Evolutionary conservation across 1,139 yeast species (phyloP).

Genomic region (Taphrina pruni): DNA sequence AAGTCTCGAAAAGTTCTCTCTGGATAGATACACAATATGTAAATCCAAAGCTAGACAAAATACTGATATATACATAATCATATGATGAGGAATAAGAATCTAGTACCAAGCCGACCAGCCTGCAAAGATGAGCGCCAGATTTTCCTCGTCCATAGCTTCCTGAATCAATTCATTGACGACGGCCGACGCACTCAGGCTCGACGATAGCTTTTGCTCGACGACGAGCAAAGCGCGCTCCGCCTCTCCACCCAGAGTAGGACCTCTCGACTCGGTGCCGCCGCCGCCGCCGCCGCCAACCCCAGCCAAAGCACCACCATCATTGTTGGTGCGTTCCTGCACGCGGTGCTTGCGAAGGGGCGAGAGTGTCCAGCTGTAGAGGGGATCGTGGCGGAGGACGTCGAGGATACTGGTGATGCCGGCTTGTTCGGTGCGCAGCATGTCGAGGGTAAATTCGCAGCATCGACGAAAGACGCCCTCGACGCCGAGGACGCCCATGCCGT

Average conservation of each 20-base stretch:
- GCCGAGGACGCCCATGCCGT: slow-evolving; percentile 88
- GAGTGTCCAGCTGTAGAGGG: slow-evolving; percentile 57
- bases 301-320: not conserved
- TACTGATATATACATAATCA: not conserved
- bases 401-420: slow-evolving; percentile 79
- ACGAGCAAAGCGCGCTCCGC: slow-evolving; percentile 78
- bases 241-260: slow-evolving; percentile 60
- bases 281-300: not conserved
- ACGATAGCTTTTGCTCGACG: slow-evolving; percentile 75
- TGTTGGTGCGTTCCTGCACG: slow-evolving; percentile 55
- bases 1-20: too few species aligned
- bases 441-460: slow-evolving; percentile 75
- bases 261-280: not conserved
- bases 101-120: slow-evolving; percentile 66
- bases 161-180: slow-evolving; percentile 78
- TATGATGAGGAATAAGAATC: not conserved
- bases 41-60: not conserved
- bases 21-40: not conserved
- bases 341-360: slow-evolving; percentile 56
- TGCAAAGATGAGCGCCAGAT: slow-evolving; percentile 74
- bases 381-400: slow-evolving; percentile 89
- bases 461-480: slow-evolving; percentile 74
- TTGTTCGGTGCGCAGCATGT: slow-evolving; percentile 67
- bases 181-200: slow-evolving; percentile 80
- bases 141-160: slow-evolving; percentile 71